Evolutionary conservation across 140 eudicot genomes (phyloP).

Genomic region (Flaveria floridana): DNA sequence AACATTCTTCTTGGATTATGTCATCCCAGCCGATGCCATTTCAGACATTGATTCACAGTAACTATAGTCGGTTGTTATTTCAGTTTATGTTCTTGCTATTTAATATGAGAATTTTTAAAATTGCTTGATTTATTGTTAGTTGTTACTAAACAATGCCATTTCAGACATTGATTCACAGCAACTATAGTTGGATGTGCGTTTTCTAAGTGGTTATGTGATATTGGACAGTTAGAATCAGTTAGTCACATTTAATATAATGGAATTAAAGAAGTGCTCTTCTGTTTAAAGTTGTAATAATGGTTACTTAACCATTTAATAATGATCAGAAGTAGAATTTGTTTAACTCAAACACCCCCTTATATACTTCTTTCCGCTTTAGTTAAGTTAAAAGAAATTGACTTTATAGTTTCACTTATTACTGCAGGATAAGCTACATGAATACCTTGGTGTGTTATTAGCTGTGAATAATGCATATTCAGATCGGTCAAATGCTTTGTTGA

Average conservation of each 20-base stretch:
- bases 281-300: not conserved
- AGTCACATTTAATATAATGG: not conserved
- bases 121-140: no score
- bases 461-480: constrained; percentile 88
- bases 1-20: no score
- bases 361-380: not conserved
- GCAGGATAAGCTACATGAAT: constrained; percentile 98
- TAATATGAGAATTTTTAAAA: no score
- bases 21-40: no score
- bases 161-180: no score
- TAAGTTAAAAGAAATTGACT: not conserved
- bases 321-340: constrained; percentile 6
- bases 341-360: not conserved
- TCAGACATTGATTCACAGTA: no score
- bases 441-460: constrained; percentile 89
- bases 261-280: not conserved
- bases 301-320: not conserved
- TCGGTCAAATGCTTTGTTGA: constrained; percentile 85
- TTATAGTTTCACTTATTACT: constrained; percentile 23
- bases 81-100: no score
- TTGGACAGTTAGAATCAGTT: not conserved
- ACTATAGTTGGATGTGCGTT: not conserved
- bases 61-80: no score
- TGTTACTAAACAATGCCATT: no score
- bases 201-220: constrained; percentile 1